Evolutionary conservation across 106 monocot species (phyloP).

Genomic region (Ottelia alismoides): DNA sequence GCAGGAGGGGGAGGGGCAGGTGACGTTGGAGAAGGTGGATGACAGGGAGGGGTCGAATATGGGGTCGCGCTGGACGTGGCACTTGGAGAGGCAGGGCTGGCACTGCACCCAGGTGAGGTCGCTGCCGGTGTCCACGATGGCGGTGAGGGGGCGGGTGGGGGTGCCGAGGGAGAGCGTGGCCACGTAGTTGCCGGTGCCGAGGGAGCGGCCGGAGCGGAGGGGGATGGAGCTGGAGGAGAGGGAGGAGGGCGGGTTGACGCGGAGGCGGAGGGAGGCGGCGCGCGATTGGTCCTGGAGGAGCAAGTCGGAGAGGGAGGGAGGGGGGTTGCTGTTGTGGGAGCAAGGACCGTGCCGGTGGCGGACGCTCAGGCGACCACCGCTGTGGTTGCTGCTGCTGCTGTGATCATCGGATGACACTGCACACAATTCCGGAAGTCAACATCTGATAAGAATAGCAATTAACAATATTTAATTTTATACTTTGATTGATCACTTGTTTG

Average conservation of each 20-base stretch:
- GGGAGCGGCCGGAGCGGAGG: neutral
- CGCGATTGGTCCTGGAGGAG: conserved; percentile 4
- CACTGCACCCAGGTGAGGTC: conserved; percentile 19
- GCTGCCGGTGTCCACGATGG: conserved; percentile 20
- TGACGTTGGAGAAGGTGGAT: conserved; percentile 5
- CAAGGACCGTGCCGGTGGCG: conserved; percentile 8
- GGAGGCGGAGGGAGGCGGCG: neutral
- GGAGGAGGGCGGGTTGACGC: neutral
- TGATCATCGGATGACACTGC: too few species aligned
- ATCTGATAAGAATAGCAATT: too few species aligned
- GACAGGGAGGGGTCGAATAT: conserved; percentile 14
- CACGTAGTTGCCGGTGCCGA: conserved; percentile 15
- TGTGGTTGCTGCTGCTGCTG: too few species aligned
- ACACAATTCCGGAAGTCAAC: neutral
- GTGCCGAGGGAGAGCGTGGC: conserved; percentile 14
- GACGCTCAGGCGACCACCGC: neutral
- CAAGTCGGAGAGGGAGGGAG: neutral
- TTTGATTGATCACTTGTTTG: too few species aligned
- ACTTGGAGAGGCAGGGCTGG: conserved; percentile 4
- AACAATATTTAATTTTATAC: too few species aligned
- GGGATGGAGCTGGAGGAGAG: too few species aligned
- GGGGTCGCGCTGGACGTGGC: conserved; percentile 11
- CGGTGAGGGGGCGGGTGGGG: conserved; percentile 5
- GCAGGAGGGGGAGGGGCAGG: neutral
- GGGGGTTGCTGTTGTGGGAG: neutral